These are phyloP conservation scores for thale cress (Arabidopsis thaliana) DNA, from an alignment of 345 rosid genomes.

Conservation along the genomic window DNA sequence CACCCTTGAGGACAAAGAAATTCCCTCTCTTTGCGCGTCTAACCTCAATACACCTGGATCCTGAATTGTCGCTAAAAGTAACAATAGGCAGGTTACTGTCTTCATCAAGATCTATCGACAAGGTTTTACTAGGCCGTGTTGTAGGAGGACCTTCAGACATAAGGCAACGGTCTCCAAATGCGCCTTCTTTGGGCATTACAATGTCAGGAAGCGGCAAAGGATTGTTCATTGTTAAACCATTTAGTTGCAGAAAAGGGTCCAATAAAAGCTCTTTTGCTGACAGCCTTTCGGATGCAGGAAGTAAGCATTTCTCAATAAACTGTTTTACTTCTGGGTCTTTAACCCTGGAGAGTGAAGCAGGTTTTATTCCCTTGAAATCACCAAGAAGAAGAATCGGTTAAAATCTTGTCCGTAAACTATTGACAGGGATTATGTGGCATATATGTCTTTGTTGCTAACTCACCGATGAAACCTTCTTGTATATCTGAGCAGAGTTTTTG, in stretches of 20 bases:
- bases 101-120: slow-evolving; percentile 65
- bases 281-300: slow-evolving; percentile 74
- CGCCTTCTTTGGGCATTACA: slow-evolving; percentile 68
- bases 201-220: slow-evolving; percentile 68
- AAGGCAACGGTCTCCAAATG: slow-evolving; percentile 73
- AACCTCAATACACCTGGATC: slow-evolving; percentile 59
- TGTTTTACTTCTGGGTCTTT: slow-evolving; percentile 67
- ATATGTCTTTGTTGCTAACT: slow-evolving; percentile 40
- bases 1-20: slow-evolving; percentile 70
- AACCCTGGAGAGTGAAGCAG: slow-evolving; percentile 77
- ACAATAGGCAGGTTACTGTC: slow-evolving; percentile 62
- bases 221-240: slow-evolving; percentile 53
- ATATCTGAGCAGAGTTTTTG: slow-evolving; percentile 83
- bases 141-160: slow-evolving; percentile 78
- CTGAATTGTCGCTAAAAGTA: slow-evolving; percentile 51
- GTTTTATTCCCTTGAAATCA: slow-evolving; percentile 74
- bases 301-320: slow-evolving; percentile 89
- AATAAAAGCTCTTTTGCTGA: slow-evolving; percentile 79
- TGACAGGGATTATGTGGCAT: background rate
- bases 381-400: slow-evolving; percentile 8
- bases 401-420: slow-evolving; percentile 7
- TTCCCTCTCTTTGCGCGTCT: slow-evolving; percentile 65
- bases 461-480: slow-evolving; percentile 87
- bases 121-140: slow-evolving; percentile 45
- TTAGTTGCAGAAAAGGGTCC: slow-evolving; percentile 76